phyloP scores from a whole-genome alignment of 2,329 filamentous ascomycete species.

The Bipolaris bicolor region DNA sequence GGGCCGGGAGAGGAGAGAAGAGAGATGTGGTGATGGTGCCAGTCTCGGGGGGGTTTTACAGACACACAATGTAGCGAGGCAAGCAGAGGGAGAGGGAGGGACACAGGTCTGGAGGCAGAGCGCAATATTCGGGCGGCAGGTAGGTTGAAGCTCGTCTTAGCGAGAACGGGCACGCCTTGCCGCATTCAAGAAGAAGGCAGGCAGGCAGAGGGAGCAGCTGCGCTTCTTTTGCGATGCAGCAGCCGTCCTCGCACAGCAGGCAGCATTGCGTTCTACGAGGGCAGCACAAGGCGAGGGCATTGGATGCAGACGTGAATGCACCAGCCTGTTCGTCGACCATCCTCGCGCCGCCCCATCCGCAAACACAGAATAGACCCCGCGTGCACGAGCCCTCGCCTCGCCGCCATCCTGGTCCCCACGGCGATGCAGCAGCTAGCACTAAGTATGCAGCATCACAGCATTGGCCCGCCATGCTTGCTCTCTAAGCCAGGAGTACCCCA shows the following conservation, averaged over 20 bases:
- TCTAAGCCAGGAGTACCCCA: not conserved
- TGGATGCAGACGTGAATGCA: conserved; percentile 14
- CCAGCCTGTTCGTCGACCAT: conserved; percentile 15
- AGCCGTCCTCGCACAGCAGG: conserved; percentile 15
- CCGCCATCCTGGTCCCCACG: conserved; percentile 14
- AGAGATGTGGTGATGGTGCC: conserved; percentile 25
- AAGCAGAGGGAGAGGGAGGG: conserved; percentile 30
- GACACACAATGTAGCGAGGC: conserved; percentile 28
- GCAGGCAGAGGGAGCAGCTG: conserved; percentile 19
- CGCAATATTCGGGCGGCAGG: conserved; percentile 29
- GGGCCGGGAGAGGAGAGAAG: conserved; percentile 29
- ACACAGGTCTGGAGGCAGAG: conserved; percentile 11
- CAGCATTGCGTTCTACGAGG: conserved; percentile 13
- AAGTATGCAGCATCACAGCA: conserved; percentile 1
- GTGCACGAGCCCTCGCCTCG: conserved; percentile 24
- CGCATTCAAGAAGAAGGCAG: conserved; percentile 31
- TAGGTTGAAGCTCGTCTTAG: conserved; percentile 38
- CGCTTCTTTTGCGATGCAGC: conserved; percentile 13
- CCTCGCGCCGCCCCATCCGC: conserved; percentile 19
- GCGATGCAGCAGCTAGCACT: conserved; percentile 16
- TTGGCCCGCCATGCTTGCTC: conserved; percentile 6
- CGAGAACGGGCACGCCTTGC: conserved; percentile 40
- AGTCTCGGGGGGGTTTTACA: conserved; percentile 13
- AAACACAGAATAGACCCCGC: conserved; percentile 22
- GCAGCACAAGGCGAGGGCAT: conserved; percentile 17